These are phyloP conservation scores for Sodiomyces alkalinus DNA, from an alignment of 2,329 filamentous ascomycete species.

Conservation along the genomic window DNA sequence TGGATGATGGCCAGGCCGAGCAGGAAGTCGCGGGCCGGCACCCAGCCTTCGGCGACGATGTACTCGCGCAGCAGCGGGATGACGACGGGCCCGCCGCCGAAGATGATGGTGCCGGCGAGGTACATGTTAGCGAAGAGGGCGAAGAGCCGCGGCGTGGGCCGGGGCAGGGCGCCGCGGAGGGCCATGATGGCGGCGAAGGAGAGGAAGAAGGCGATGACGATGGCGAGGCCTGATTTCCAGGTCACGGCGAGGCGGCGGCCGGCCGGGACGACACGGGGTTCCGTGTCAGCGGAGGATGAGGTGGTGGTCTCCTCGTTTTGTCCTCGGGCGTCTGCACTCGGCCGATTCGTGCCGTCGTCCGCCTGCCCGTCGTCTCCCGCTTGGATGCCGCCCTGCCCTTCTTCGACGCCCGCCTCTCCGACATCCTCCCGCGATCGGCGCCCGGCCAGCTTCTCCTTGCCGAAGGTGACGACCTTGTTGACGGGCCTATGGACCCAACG, in stretches of 20 bases:
- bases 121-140: slow-evolving; percentile 59
- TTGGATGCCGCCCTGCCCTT: background rate
- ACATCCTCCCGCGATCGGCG: too few relatives aligned
- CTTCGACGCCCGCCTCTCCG: too few relatives aligned
- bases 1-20: slow-evolving; percentile 59
- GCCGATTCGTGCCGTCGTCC: background rate
- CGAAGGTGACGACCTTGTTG: too few relatives aligned
- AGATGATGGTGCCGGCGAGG: slow-evolving; percentile 55
- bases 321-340: background rate
- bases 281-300: slow-evolving; percentile 1
- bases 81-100: slow-evolving; percentile 49
- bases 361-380: background rate
- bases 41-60: slow-evolving; percentile 55
- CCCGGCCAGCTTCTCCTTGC: too few relatives aligned
- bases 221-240: slow-evolving; percentile 25
- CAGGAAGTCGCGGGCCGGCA: slow-evolving; percentile 54
- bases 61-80: slow-evolving; percentile 47
- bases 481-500: slow-evolving; percentile 30
- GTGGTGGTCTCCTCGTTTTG: background rate
- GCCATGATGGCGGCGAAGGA: slow-evolving; percentile 43
- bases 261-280: slow-evolving; percentile 15
- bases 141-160: slow-evolving; percentile 28
- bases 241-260: slow-evolving; percentile 22
- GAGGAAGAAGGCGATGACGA: slow-evolving; percentile 33
- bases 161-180: slow-evolving; percentile 23